These are phyloP conservation scores for Cladosporium sp. DNA, from an alignment of 2,329 filamentous ascomycete species.

Conservation along the genomic window DNA sequence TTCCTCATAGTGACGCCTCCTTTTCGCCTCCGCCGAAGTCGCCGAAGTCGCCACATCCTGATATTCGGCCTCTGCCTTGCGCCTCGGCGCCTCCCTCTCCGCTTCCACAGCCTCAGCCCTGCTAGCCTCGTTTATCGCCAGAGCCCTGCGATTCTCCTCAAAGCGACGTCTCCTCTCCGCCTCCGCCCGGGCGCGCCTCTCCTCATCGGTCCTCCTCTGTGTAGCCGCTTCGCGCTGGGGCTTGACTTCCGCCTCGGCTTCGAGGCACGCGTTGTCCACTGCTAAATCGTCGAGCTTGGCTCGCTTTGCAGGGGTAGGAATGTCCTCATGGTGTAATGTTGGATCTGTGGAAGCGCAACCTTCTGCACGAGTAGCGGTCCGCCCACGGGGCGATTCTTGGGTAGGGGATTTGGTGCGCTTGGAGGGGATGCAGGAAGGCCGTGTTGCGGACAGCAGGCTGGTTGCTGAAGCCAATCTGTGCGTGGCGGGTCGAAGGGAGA, in stretches of 20 bases:
- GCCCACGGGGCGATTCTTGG: too few species aligned
- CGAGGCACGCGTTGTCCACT: slow-evolving; percentile 3
- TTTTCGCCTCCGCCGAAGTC: not conserved
- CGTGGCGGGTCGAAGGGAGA: too few species aligned
- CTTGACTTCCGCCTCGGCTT: slow-evolving; percentile 12
- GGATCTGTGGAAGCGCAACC: too few species aligned
- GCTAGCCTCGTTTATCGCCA: too few species aligned
- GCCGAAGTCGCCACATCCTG: too few species aligned
- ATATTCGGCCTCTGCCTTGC: not conserved
- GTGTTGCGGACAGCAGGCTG: too few species aligned
- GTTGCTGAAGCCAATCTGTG: too few species aligned
- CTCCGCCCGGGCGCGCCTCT: slow-evolving; percentile 1
- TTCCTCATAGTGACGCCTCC: slow-evolving; percentile 12
- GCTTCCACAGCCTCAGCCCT: not conserved
- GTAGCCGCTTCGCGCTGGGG: slow-evolving; percentile 5
- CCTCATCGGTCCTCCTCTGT: slow-evolving; percentile 13
- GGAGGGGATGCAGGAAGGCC: too few species aligned
- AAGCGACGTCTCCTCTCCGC: not conserved
- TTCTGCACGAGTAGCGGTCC: too few species aligned
- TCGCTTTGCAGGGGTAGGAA: not conserved
- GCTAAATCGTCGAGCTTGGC: not conserved
- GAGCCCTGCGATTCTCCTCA: too few species aligned
- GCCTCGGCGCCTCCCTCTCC: slow-evolving; percentile 3
- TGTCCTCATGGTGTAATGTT: too few species aligned
- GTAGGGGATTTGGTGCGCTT: too few species aligned